Conservation (phyloP, 306 rosid species). For the Trifolium pratense region DNA sequence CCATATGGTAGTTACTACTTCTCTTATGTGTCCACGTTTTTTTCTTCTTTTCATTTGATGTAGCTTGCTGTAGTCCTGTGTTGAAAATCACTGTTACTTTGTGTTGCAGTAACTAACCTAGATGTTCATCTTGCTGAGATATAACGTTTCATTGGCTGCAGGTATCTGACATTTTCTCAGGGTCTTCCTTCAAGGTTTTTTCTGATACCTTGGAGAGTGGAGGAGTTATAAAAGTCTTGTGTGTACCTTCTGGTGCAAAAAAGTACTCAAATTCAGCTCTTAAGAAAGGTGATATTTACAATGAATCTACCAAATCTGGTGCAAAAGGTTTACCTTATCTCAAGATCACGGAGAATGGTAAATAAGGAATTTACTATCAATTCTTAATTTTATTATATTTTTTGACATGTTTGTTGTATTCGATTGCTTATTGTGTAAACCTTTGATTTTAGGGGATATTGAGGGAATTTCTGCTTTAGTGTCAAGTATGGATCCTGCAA, state of each 20-base stretch:
- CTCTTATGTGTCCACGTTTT: neutral
- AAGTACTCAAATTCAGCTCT: slow-evolving; percentile 86
- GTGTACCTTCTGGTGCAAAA: slow-evolving; percentile 81
- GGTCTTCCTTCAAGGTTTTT: slow-evolving; percentile 82
- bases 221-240: slow-evolving; percentile 78
- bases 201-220: slow-evolving; percentile 76
- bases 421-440: slow-evolving; percentile 27
- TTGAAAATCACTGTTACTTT: slow-evolving; percentile 21
- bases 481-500: slow-evolving; percentile 72
- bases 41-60: slow-evolving; percentile 18
- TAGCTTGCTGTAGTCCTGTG: slow-evolving; percentile 13
- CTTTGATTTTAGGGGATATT: slow-evolving; percentile 61
- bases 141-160: slow-evolving; percentile 46
- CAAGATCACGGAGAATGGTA: slow-evolving; percentile 85
- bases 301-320: slow-evolving; percentile 80
- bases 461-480: slow-evolving; percentile 86
- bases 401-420: slow-evolving; percentile 27
- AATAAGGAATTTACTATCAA: slow-evolving; percentile 18
- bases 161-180: slow-evolving; percentile 83
- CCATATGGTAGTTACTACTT: neutral
- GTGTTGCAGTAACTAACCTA: slow-evolving; percentile 10
- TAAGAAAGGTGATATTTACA: slow-evolving; percentile 82
- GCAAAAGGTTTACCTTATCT: slow-evolving; percentile 93
- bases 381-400: slow-evolving; percentile 1
- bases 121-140: slow-evolving; percentile 39